These are phyloP conservation scores for Paramyrothecium sp. DNA, from an alignment of 2,329 filamentous ascomycete genomes.

Conservation along the genomic window DNA sequence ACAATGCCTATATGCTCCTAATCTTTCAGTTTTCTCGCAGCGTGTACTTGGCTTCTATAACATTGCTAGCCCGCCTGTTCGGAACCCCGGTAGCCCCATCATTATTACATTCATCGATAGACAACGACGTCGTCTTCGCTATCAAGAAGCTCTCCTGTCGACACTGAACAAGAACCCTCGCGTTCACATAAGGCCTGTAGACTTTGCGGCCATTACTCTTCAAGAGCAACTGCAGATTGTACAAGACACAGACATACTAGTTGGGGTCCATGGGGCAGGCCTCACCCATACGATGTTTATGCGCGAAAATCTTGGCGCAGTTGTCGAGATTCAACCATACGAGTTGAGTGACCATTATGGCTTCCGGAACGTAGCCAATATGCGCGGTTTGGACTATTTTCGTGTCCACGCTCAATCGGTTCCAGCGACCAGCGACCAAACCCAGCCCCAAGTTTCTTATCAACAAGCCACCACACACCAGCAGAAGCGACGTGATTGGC, in stretches of 20 bases:
- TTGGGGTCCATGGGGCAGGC: slow-evolving; percentile 42
- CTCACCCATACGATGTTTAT: slow-evolving; percentile 41
- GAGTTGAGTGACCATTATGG: slow-evolving; percentile 13
- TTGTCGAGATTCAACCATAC: slow-evolving; percentile 41
- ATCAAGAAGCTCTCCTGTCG: slow-evolving; percentile 22
- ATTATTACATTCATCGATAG: slow-evolving; percentile 34
- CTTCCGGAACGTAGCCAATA: slow-evolving; percentile 39
- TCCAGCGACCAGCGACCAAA: background rate
- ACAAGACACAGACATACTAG: slow-evolving; percentile 36
- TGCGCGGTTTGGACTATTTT: slow-evolving; percentile 35
- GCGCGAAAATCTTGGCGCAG: slow-evolving; percentile 20
- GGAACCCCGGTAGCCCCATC: slow-evolving; percentile 11
- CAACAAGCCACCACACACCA: too few species aligned
- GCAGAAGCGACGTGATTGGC: background rate
- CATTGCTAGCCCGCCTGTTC: slow-evolving; percentile 8
- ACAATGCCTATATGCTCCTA: slow-evolving; percentile 22
- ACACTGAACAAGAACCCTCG: slow-evolving; percentile 14
- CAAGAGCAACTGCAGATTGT: slow-evolving; percentile 31
- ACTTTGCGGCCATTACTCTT: slow-evolving; percentile 37
- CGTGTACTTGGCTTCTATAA: slow-evolving; percentile 28
- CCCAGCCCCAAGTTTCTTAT: background rate
- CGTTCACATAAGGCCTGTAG: slow-evolving; percentile 28
- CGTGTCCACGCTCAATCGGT: slow-evolving; percentile 24
- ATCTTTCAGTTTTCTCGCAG: background rate
- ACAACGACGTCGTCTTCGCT: slow-evolving; percentile 24